Conservation (phyloP, 2,329 filamentous ascomycete species). For the Ophiosphaerella herpotricha region DNA sequence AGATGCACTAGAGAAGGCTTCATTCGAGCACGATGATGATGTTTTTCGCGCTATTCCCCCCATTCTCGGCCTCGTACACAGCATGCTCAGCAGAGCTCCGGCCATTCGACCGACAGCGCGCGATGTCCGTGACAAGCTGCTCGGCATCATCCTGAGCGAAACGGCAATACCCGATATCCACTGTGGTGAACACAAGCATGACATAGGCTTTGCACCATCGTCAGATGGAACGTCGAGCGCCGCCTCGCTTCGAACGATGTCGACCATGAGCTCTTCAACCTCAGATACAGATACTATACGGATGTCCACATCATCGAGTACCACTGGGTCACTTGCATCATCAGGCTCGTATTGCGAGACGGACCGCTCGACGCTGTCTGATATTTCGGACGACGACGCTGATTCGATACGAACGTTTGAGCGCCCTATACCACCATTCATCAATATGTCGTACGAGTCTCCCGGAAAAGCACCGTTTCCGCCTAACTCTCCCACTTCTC, state of each 20-base stretch:
- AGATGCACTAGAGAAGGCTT: constrained; percentile 63
- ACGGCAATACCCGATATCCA: constrained; percentile 42
- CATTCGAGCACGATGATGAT: constrained; percentile 45
- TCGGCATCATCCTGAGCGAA: constrained; percentile 36
- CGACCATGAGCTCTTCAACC: constrained; percentile 23
- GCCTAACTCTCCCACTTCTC: constrained; percentile 20
- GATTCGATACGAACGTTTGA: constrained; percentile 35
- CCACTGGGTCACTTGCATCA: constrained; percentile 33
- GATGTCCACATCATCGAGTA: constrained; percentile 23
- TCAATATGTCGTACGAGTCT: constrained; percentile 20
- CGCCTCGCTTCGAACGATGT: constrained; percentile 33
- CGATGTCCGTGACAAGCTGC: constrained; percentile 47
- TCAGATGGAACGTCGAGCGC: constrained; percentile 37
- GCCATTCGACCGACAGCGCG: constrained; percentile 47
- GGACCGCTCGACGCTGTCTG: constrained; percentile 36
- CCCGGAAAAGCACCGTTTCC: constrained; percentile 20
- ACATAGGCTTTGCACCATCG: constrained; percentile 29
- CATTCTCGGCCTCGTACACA: constrained; percentile 47
- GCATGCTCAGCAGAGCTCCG: constrained; percentile 50
- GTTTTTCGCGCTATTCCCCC: constrained; percentile 48
- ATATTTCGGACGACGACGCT: constrained; percentile 36
- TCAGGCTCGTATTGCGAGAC: constrained; percentile 30
- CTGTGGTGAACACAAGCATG: constrained; percentile 40
- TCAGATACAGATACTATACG: constrained; percentile 41
- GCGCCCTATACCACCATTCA: constrained; percentile 10